These are phyloP conservation scores for Globisporangium recalcitrans DNA, from an alignment of 352 stramenopile genomes.

Conservation along the genomic window DNA sequence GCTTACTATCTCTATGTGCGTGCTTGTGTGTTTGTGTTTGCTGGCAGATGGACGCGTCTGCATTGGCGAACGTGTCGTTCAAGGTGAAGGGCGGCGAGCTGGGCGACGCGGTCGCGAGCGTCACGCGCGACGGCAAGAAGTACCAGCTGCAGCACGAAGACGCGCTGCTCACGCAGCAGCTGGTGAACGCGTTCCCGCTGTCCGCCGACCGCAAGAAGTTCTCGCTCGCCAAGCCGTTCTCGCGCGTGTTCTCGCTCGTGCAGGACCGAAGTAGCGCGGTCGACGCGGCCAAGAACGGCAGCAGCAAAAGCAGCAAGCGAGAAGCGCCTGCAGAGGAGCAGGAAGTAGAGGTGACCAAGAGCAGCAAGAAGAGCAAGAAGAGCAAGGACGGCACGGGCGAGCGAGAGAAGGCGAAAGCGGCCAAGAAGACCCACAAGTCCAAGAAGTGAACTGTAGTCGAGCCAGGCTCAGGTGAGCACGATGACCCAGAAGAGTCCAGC, in stretches of 20 bases:
- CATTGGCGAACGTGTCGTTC: conserved; percentile 60
- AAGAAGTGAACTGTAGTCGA: conserved; percentile 1
- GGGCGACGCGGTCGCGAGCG: conserved; percentile 36
- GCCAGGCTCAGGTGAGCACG: too few species aligned
- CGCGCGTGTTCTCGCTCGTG: conserved; percentile 68
- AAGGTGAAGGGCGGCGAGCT: conserved; percentile 36
- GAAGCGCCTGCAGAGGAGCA: conserved; percentile 20
- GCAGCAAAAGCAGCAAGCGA: conserved; percentile 15
- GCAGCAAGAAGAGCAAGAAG: conserved; percentile 54
- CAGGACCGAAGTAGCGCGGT: conserved; percentile 28
- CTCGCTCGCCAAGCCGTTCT: conserved; percentile 67
- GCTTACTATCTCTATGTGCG: neutral
- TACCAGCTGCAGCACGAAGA: conserved; percentile 61
- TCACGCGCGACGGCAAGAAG: conserved; percentile 41
- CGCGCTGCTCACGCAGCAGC: conserved; percentile 56
- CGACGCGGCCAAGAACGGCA: neutral
- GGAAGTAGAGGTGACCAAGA: conserved; percentile 31
- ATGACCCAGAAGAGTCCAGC: too few species aligned
- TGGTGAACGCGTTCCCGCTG: conserved; percentile 70
- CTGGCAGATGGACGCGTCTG: conserved; percentile 57
- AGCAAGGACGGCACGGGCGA: conserved; percentile 25
- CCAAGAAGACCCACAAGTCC: conserved; percentile 9
- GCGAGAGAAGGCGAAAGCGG: conserved; percentile 21
- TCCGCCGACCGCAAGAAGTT: conserved; percentile 54
- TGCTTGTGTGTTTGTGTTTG: neutral